Base-by-base conservation (phyloP, 2,329 filamentous ascomycete genomes). In the Calcarisporium arbuscula region DNA sequence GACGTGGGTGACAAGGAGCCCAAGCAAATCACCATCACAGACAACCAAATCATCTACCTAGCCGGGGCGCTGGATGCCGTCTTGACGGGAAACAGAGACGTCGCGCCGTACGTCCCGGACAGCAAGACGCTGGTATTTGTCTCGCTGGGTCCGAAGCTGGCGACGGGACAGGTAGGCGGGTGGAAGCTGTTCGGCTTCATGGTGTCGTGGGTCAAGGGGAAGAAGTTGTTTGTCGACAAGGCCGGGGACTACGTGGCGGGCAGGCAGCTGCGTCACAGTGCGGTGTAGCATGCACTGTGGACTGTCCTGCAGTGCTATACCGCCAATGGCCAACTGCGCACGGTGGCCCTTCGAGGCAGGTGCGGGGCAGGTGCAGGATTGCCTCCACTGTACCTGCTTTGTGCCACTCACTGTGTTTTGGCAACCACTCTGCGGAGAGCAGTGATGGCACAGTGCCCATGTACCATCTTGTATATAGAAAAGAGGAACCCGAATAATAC, bases 1-100 rank as follows among this genome's bases (percentile, higher is more conserved):
- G 66, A 70, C 33, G 55, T 58, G 1, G 62, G 63, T 4, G 54
- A 60, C 40, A 50, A 62, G 4, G 57, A 67, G 31, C 43, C 52
- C 7, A 65, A 65, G 35, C 61, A 58, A 23, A 45, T 57, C n/a
- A 48, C 54, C 1, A 41, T 53, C 3, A 51, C 50, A 1, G 56
- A 58, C 31, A 47, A 44, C 23, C 57, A 60, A 32, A 53, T 59
- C 31, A 49, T 56, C 11, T 44, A 53, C 33, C 33, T 62, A 18
- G 50, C 52, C 3, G 39, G 40, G 7, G 56, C 60, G 7, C 47
- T 64, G 20, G 46, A 57, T 10, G 34, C 40, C 3, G 36, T 38
- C 2, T 28, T 60, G 19, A 49, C 47, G 0, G 49, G 39, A 2
- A 30, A 45, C 2, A 18, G 32, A 2, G 7, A 30, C 0, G 18